Evolutionary conservation across 2,329 filamentous ascomycete species (phyloP).

Genomic region (Cordyceps tenuipes): DNA sequence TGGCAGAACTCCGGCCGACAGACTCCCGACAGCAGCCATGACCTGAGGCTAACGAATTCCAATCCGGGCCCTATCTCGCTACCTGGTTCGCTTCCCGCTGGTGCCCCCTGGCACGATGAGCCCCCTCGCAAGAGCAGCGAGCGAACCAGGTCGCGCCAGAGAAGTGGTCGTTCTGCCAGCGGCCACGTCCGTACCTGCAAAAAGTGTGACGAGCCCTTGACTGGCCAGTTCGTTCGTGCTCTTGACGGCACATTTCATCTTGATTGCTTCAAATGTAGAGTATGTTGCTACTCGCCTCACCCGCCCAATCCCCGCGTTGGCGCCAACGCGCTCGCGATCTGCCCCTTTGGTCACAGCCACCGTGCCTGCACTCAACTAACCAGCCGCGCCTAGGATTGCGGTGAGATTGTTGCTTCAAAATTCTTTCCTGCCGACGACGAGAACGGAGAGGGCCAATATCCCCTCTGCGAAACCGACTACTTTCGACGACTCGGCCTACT

Average conservation of each 20-base stretch:
- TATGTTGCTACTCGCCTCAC: slow-evolving; percentile 38
- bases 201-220: slow-evolving; percentile 81
- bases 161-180: slow-evolving; percentile 47
- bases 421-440: slow-evolving; percentile 97
- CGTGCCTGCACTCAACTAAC: not conserved
- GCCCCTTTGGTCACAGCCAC: not conserved
- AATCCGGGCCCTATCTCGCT: slow-evolving; percentile 24
- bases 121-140: slow-evolving; percentile 44
- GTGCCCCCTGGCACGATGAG: slow-evolving; percentile 32
- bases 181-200: slow-evolving; percentile 62
- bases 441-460: slow-evolving; percentile 77
- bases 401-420: slow-evolving; percentile 93
- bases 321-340: not conserved
- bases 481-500: slow-evolving; percentile 86
- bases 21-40: slow-evolving; percentile 30
- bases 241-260: slow-evolving; percentile 91
- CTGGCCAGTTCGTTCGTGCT: slow-evolving; percentile 92
- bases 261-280: slow-evolving; percentile 95
- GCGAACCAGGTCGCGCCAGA: slow-evolving; percentile 47
- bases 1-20: slow-evolving; percentile 30
- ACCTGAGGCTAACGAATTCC: slow-evolving; percentile 27
- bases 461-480: slow-evolving; percentile 95
- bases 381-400: slow-evolving; percentile 58
- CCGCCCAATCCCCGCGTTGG: not conserved
- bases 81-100: slow-evolving; percentile 13